Percentiles rank a stretch among this genome's conserved stretches.
Conservation (phyloP, 2,329 filamentous ascomycete genomes). For the Colletotrichum sp. region DNA sequence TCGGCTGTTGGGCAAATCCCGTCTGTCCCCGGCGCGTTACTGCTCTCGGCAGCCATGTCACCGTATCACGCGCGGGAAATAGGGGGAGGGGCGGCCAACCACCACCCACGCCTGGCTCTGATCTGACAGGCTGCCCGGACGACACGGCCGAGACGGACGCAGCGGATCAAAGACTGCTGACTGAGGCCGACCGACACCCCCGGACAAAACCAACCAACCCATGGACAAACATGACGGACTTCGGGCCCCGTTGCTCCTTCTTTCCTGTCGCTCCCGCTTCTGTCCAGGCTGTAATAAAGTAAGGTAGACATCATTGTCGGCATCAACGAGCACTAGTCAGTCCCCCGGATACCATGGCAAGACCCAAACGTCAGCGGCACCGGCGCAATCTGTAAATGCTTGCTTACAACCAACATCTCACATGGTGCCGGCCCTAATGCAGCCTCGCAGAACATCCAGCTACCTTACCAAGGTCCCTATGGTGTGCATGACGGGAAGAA, state of each 20-base stretch:
- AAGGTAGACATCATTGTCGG: neutral
- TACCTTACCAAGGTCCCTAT: neutral
- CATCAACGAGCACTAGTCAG: neutral
- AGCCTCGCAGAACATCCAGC: neutral
- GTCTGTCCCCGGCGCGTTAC: conserved; percentile 4
- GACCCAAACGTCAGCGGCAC: neutral
- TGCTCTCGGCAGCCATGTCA: neutral
- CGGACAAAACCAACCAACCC: neutral
- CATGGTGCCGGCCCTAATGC: neutral
- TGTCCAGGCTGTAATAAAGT: neutral
- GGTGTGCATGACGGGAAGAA: conserved; percentile 5
- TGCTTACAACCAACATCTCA: neutral
- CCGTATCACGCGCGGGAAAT: neutral
- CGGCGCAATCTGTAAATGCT: neutral
- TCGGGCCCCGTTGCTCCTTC: neutral
- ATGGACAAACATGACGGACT: neutral
- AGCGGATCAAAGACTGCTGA: neutral
- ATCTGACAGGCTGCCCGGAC: conserved; percentile 4
- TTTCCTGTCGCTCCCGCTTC: neutral
- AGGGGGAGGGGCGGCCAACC: neutral
- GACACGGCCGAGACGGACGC: conserved; percentile 7
- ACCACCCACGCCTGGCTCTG: neutral
- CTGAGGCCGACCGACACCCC: neutral
- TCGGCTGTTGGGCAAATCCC: conserved; percentile 13
- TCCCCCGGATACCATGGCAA: neutral